phyloP scores from a whole-genome alignment of 208 protist genomes.

The Trypanosoma melophagium region DNA sequence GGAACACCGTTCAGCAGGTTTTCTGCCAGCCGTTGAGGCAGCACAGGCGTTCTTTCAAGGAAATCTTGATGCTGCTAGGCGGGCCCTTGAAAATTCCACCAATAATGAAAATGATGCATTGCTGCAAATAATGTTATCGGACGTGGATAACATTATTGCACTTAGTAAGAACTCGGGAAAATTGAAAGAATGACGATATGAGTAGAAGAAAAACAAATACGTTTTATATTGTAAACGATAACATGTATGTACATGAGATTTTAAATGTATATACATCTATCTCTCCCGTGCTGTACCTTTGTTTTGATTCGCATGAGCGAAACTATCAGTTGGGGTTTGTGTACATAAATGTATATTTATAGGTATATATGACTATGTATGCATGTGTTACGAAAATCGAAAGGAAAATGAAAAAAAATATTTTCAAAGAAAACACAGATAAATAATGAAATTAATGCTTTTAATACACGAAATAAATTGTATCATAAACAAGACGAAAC shows the following conservation, averaged over 20 bases:
- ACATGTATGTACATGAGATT: no score
- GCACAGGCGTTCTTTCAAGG: slow-evolving; percentile 60
- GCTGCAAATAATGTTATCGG: slow-evolving; percentile 47
- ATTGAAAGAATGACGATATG: slow-evolving; percentile 8
- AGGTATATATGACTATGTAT: slow-evolving; percentile 5
- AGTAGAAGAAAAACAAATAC: slow-evolving; percentile 9
- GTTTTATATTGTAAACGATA: no score
- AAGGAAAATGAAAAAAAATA: slow-evolving; percentile 7
- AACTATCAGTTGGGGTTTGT: not conserved
- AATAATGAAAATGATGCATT: slow-evolving; percentile 38
- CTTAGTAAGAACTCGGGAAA: not conserved
- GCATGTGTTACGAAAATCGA: not conserved
- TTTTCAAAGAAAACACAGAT: not conserved
- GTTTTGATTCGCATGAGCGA: no score
- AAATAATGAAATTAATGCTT: not conserved
- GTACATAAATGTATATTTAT: slow-evolving; percentile 10
- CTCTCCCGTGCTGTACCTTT: no score
- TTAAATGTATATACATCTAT: not conserved
- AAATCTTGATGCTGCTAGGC: slow-evolving; percentile 31
- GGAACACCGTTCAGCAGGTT: slow-evolving; percentile 47
- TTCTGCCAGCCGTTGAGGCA: slow-evolving; percentile 53
- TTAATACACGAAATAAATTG: not conserved
- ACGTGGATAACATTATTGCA: slow-evolving; percentile 26
- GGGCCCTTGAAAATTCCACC: slow-evolving; percentile 25
- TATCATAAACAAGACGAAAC: not conserved